A percentile compares a stretch with the other conserved stretches of the same genome.
Evolutionary conservation across 2,329 filamentous ascomycete genomes (phyloP).

Genomic region (Scopulariopsis brevicaulis): DNA sequence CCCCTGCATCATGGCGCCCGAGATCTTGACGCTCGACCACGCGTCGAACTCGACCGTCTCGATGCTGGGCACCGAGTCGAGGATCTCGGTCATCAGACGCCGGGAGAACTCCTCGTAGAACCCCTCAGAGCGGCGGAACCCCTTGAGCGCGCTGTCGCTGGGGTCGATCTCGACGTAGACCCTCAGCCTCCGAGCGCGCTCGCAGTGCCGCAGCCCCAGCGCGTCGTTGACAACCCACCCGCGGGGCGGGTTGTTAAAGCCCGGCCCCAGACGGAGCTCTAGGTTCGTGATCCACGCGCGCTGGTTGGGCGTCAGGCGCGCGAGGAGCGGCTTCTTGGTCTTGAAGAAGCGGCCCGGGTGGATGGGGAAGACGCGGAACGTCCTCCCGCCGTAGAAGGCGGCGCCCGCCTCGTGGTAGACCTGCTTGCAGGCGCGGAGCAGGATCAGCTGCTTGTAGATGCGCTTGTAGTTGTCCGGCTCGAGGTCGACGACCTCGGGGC

Average conservation of each 20-base stretch:
- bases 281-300: constrained; percentile 49
- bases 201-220: constrained; percentile 52
- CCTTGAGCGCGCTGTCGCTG: constrained; percentile 53
- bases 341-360: constrained; percentile 57
- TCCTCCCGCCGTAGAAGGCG: constrained; percentile 51
- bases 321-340: constrained; percentile 59
- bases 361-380: constrained; percentile 57
- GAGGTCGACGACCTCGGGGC: constrained; percentile 49
- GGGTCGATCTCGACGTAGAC: constrained; percentile 67
- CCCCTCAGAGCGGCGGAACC: constrained; percentile 52
- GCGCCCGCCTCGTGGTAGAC: constrained; percentile 53
- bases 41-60: constrained; percentile 58
- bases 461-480: constrained; percentile 53
- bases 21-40: constrained; percentile 52
- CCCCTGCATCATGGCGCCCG: constrained; percentile 50
- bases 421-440: constrained; percentile 49
- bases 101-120: constrained; percentile 61
- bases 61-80: constrained; percentile 45
- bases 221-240: constrained; percentile 58
- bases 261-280: constrained; percentile 61
- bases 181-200: constrained; percentile 44
- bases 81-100: constrained; percentile 41
- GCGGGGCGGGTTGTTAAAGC: constrained; percentile 58
- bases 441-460: constrained; percentile 44
- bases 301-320: constrained; percentile 50